These are phyloP conservation scores for Lepidium didymum DNA, from an alignment of 345 rosid species.

Conservation along the genomic window DNA sequence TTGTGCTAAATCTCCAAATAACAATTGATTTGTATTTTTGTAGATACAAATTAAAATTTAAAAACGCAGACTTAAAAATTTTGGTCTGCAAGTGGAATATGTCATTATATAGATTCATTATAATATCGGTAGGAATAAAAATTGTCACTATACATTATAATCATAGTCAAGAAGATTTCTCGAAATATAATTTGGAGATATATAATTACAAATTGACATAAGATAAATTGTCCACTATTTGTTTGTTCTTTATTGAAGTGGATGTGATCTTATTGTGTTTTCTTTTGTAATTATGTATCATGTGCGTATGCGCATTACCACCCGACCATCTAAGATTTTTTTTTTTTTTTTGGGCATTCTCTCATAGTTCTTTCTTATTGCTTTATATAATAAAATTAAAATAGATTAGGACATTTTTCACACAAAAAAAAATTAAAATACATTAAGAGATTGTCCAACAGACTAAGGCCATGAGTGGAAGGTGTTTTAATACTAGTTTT, in stretches of 20 bases:
- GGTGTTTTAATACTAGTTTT: too few species aligned
- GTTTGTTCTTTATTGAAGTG: conserved; percentile 6
- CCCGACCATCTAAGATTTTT: background rate
- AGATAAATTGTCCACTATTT: conserved; percentile 16
- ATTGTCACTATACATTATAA: background rate
- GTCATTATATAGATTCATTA: background rate
- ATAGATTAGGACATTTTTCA: too few species aligned
- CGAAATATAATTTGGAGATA: background rate
- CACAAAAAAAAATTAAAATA: too few species aligned
- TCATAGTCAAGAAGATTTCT: background rate
- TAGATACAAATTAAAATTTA: too few species aligned
- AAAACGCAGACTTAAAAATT: too few species aligned
- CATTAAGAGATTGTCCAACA: too few species aligned
- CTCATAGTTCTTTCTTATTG: too few species aligned
- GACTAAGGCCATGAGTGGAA: too few species aligned
- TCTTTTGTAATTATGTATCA: conserved; percentile 1
- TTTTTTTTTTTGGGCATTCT: too few species aligned
- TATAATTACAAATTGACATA: conserved; percentile 8
- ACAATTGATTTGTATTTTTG: too few species aligned
- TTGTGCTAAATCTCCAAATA: too few species aligned
- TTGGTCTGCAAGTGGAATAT: background rate
- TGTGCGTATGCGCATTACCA: conserved; percentile 9
- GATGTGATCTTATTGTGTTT: conserved; percentile 20
- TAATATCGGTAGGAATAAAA: background rate
- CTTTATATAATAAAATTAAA: too few species aligned